Base-by-base conservation (phyloP, 129 eudicot species). In the Tagetes erecta region DNA sequence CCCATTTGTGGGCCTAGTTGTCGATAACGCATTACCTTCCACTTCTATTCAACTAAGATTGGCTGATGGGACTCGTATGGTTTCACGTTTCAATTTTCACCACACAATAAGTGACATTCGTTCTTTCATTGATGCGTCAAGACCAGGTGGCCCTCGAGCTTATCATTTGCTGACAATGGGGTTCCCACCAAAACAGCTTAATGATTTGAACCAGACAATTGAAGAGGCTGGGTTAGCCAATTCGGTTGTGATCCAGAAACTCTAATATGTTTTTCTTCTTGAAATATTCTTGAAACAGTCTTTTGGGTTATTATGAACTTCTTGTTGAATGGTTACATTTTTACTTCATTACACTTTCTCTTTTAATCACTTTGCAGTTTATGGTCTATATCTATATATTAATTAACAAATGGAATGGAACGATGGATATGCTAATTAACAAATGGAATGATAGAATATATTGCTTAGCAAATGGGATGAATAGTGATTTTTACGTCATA, bases 31-130 rank as follows among this genome's bases (percentile, higher is more conserved):
- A 3, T 75, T 82, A 55, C 98, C 98, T 10, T 83, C 87, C 1
- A 90, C 98, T 68, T 93, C 98, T 4, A 88, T 93, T 53, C 98
- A 90, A 80, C 85, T 93, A 20, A 79, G 97, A 82, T 72, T 93
- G 77, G 91, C 84, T 14, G 98, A 93, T 82, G 98, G 98, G 4
- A 93, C 97, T 4, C 92, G 98, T 20, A 84, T 93, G 95, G 89
- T 93, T 53, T 87, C 96, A 2, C 92, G 86, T 11, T 92, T 92
- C 81, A 92, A 92, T 82, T 59, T 70, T 75, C 86, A 86, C 67
- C 98, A 92, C 67, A 87, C 95, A 0, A 74, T 93, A 36, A 70
- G 85, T 72, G 86, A 93, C 72, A 84, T 93, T 12, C 95, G 90
- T 8, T 86, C 84, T 31, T 93, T 93, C 81, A 86, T 93, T 77